Conservation (phyloP, 345 rosid species). For the Citrus medica region DNA sequence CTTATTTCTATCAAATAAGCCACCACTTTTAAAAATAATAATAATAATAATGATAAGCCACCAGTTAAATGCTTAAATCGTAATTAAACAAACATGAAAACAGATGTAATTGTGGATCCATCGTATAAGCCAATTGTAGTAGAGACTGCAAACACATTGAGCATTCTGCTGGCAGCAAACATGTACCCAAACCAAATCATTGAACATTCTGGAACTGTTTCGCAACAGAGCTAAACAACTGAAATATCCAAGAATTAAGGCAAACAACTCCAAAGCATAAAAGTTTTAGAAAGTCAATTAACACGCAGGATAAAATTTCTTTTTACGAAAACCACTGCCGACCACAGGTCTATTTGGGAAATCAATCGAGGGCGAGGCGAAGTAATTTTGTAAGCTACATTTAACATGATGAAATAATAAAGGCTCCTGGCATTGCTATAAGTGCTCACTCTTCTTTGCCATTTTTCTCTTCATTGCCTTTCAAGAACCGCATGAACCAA, state of each 20-base stretch:
- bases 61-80: too few relatives aligned
- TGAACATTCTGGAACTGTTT: neutral
- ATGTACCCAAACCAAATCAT: neutral
- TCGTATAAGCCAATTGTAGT: too few relatives aligned
- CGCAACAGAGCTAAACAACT: too few relatives aligned
- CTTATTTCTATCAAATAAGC: too few relatives aligned
- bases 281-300: neutral
- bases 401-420: too few relatives aligned
- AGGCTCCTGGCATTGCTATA: neutral
- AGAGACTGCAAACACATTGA: too few relatives aligned
- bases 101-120: too few relatives aligned
- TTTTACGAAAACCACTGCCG: neutral
- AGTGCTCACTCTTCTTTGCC: constrained; percentile 30
- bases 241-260: neutral
- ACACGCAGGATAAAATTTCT: neutral
- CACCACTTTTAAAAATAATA: too few relatives aligned
- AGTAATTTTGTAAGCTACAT: neutral
- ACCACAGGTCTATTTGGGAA: neutral
- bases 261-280: neutral
- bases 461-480: constrained; percentile 41
- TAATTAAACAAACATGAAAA: too few relatives aligned
- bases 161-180: neutral
- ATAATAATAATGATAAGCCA: too few relatives aligned
- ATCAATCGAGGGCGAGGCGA: neutral
- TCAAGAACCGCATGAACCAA: constrained; percentile 79